Evolutionary conservation across 148 eudicot species (phyloP), one percentile per base, ranked within the genome.

Genomic region (Fagopyrum esculentum): DNA sequence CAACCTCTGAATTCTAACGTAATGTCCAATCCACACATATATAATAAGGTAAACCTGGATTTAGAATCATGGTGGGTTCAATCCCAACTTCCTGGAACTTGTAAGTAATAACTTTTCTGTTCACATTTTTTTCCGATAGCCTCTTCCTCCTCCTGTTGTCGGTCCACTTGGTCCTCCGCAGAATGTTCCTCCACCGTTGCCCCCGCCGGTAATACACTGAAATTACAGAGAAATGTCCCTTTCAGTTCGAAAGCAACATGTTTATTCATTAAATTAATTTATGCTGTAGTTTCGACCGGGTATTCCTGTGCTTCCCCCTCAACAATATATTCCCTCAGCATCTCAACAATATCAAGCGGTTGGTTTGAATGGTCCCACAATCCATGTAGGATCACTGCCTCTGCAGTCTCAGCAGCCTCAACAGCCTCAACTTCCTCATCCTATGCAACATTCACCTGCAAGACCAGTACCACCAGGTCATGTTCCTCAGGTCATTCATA

Each of bases 321-420:
- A 86, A 76, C 88, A 90, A 80, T 94, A 84, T 80, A 77, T 83
- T 77, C 79, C 89, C 9, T 17, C 84, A 77, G 78, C 80, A 50
- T 71, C 95, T 75, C 97, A 87, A 66, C 98, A 94, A 75, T 94
- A 83, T 79, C 89, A 84, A 82, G 80, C 86, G 59, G 83, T 83
- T 73, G 91, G 88, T 66, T 80, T 76, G 35, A 79, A 79, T 49
- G 81, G 77, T 69, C 66, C 84, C 51, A 71, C 75, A 43, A 59
- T 89, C 69, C 88, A 89, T 79, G 48, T 85, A 46, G 95, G 85
- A 77, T 75, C 88, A 83, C 89, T 90, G 76, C 84, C 90, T 80
- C 81, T 81, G 47, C 83, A 81, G 68, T 78, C 78, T 74, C 89
- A 85, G 64, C 93, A 83, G 68, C 75, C 81, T 76, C 89, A 85